phyloP scores from a whole-genome alignment of 129 eudicot genomes.

The Artemisia annua region DNA sequence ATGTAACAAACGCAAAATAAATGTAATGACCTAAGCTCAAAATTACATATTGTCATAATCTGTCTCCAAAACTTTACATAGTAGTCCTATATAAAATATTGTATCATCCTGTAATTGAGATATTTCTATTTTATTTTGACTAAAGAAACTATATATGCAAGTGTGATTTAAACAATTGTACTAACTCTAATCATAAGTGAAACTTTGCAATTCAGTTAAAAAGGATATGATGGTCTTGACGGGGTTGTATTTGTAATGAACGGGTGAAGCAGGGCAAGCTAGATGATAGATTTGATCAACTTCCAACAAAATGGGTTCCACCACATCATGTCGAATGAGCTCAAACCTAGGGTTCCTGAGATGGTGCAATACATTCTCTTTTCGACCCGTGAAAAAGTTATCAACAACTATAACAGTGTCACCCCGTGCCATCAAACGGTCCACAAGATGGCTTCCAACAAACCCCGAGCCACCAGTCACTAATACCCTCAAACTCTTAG shows the following conservation, averaged over 20 bases:
- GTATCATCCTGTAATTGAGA: neutral
- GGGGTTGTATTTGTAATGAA: conserved; percentile 80
- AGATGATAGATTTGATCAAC: conserved; percentile 89
- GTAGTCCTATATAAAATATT: neutral
- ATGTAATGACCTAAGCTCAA: neutral
- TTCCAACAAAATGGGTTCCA: conserved; percentile 80
- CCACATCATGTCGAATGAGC: conserved; percentile 82
- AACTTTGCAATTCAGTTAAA: neutral
- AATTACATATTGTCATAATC: neutral
- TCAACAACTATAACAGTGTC: conserved; percentile 77
- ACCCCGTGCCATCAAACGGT: conserved; percentile 73
- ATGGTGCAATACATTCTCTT: conserved; percentile 68
- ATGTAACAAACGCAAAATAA: neutral
- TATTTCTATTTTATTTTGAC: too few relatives aligned
- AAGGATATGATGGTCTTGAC: conserved; percentile 96
- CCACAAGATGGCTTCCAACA: conserved; percentile 86
- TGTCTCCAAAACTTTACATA: too few relatives aligned
- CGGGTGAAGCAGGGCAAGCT: conserved; percentile 95
- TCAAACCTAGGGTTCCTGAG: conserved; percentile 65
- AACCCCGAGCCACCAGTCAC: conserved; percentile 94
- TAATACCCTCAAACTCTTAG: conserved; percentile 56
- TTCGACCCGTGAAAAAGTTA: conserved; percentile 78
- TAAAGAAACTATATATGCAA: neutral
- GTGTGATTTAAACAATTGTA: neutral
- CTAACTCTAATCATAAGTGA: neutral